phyloP scores from a whole-genome alignment of 331 rosid species.

The Arachis monticola region DNA sequence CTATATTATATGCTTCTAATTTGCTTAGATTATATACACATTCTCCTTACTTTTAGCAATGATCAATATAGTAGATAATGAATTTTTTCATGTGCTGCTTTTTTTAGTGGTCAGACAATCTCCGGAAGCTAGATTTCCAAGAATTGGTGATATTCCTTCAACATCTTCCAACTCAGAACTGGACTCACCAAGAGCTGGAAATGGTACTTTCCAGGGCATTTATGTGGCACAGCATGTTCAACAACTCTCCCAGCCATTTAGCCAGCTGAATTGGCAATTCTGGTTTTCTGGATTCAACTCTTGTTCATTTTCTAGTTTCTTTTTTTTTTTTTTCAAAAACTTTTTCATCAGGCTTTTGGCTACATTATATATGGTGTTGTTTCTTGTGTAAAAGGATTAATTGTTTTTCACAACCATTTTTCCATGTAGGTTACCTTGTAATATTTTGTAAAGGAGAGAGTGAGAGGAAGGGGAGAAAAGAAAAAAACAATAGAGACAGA shows the following conservation, averaged over 20 bases:
- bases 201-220: conserved; percentile 93
- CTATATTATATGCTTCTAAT: not conserved
- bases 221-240: conserved; percentile 99
- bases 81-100: not conserved
- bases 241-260: conserved; percentile 91
- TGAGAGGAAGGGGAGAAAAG: not conserved
- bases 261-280: conserved; percentile 53
- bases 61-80: conserved; percentile 17
- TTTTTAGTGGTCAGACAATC: conserved; percentile 83
- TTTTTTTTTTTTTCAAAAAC: not conserved
- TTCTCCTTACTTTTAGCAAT: conserved; percentile 23
- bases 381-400: conserved; percentile 9
- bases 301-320: not conserved
- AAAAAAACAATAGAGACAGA: not conserved
- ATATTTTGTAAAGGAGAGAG: conserved; percentile 36
- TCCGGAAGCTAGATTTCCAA: conserved; percentile 92
- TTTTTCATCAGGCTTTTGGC: not conserved
- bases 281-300: conserved; percentile 32
- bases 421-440: conserved; percentile 30
- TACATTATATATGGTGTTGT: not conserved
- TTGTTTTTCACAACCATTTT: conserved; percentile 8
- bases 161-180: conserved; percentile 88
- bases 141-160: conserved; percentile 97
- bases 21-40: conserved; percentile 13
- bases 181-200: conserved; percentile 96